phyloP scores from a whole-genome alignment of 228 moss, liverwort and hornwort species.

The Sphagnum fallax region DNA sequence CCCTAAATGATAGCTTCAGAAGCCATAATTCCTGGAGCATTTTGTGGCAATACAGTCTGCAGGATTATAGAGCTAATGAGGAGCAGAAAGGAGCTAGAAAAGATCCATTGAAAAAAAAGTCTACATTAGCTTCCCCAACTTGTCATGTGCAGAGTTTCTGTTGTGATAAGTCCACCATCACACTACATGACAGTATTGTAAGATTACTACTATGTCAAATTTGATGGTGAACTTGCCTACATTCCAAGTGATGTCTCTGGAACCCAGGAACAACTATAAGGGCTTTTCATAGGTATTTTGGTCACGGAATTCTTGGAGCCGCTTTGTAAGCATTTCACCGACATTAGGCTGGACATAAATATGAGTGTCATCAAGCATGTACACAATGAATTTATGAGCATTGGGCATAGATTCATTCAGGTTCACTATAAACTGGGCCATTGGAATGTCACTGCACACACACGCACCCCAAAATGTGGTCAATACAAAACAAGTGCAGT shows the following conservation, averaged over 20 bases:
- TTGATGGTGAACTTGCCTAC: no score
- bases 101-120: no score
- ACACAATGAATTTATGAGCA: constrained; percentile 84
- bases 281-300: constrained; percentile 88
- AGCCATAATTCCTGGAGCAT: no score
- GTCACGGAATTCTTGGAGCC: constrained; percentile 75
- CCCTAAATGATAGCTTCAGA: no score
- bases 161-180: no score
- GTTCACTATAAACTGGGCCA: constrained; percentile 86
- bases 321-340: constrained; percentile 70
- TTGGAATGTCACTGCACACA: constrained; percentile 79
- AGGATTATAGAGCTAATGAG: no score
- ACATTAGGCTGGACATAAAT: constrained; percentile 83
- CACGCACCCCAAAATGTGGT: background rate
- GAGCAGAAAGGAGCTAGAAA: no score
- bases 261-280: constrained; percentile 6
- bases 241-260: background rate
- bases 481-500: background rate
- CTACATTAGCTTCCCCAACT: no score
- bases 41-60: no score
- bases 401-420: constrained; percentile 78
- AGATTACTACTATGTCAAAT: no score
- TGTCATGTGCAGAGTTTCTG: no score
- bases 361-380: constrained; percentile 94
- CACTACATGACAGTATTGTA: no score